Evolutionary conservation across 306 rosid genomes (phyloP), one percentile per base, ranked within the genome.

Genomic region (Sechiopsis laciniata): DNA sequence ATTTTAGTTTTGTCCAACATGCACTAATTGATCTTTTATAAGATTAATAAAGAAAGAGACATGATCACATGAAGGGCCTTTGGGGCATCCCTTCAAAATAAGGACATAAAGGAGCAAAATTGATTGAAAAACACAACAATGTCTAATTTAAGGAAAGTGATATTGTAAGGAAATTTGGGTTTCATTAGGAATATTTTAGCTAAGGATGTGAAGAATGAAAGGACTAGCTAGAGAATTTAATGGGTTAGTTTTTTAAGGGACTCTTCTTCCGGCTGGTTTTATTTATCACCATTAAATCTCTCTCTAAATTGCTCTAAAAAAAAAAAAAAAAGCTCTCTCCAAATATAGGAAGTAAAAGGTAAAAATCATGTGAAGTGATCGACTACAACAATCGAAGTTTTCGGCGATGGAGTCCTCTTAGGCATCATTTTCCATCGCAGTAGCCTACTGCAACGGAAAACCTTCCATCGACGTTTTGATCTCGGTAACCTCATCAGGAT

Each of bases 31-130:
- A n/a, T 13, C 6, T 10, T 64, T n/a, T 37, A 37, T 32, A 14
- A 63, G 21, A 37, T 64, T 35, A 16, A n/a, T 8, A 16, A 37
- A 15, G 68, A 63, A 40, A 62, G 35, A 66, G 72, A 66, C 55
- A 66, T 66, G 15, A 65, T 66, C 72, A 66, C 72, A 66, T 66
- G 72, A 66, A 66, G 55, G 68, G 53, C n/a, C 72, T 42, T 66
- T 66, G 72, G 72, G 55, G 35, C 32, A 66, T 2, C 46, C 71
- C 54, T 66, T 42, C 14, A 66, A 66, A 66, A 19, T 11, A 42
- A 66, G 72, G 55, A 45, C 72, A 65, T 65, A 26, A 3, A 16
- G 46, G 42, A 14, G 67, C 72, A 42, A 66, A 42, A 5, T 45
- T 42, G 10, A 66, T 10, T 19, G 17, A 42, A 19, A 66, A 19